A percentile compares a stretch with the other conserved stretches of the same genome.
Conservation (phyloP, 2,329 filamentous ascomycete genomes). For the Monilinia fructigena region DNA sequence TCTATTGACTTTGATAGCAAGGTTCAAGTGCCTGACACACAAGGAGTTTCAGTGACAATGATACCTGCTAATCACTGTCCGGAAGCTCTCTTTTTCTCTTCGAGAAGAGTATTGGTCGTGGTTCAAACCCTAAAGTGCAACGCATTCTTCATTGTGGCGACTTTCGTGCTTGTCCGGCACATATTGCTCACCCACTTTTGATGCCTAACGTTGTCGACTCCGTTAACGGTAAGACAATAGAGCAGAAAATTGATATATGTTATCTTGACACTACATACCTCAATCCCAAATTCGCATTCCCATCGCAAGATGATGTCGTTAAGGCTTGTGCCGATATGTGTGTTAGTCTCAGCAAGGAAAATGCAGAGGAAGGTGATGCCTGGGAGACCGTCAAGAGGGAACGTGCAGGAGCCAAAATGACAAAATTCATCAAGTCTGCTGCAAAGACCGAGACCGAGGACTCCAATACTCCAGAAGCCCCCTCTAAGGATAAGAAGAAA, state of each 20-base stretch:
- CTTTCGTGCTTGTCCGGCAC: conserved; percentile 84
- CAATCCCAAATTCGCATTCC: conserved; percentile 93
- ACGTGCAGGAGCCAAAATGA: conserved; percentile 58
- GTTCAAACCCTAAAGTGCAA: conserved; percentile 60
- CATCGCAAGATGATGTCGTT: conserved; percentile 83
- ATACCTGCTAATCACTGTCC: conserved; percentile 93
- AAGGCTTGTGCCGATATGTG: conserved; percentile 85
- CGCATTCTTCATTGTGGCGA: conserved; percentile 93
- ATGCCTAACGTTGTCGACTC: conserved; percentile 71
- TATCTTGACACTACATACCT: conserved; percentile 98
- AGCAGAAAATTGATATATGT: conserved; percentile 91
- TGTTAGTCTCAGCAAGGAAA: conserved; percentile 68
- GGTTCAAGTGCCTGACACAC: conserved; percentile 75
- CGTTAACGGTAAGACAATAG: conserved; percentile 66
- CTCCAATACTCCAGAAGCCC: conserved; percentile 32
- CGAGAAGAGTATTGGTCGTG: conserved; percentile 69
- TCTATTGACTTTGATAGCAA: conserved; percentile 81
- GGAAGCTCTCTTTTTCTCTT: conserved; percentile 93
- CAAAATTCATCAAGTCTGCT: conserved; percentile 54
- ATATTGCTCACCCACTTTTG: conserved; percentile 78
- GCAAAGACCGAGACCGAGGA: conserved; percentile 33
- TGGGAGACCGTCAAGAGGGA: conserved; percentile 57
- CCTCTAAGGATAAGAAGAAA: conserved; percentile 34
- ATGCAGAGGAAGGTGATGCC: conserved; percentile 53
- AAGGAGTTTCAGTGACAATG: conserved; percentile 87